A percentile compares a stretch with the other conserved stretches of the same genome.
Conservation (phyloP, 192 early-diverging fungal species). For the Umbelopsis ramanniana region DNA sequence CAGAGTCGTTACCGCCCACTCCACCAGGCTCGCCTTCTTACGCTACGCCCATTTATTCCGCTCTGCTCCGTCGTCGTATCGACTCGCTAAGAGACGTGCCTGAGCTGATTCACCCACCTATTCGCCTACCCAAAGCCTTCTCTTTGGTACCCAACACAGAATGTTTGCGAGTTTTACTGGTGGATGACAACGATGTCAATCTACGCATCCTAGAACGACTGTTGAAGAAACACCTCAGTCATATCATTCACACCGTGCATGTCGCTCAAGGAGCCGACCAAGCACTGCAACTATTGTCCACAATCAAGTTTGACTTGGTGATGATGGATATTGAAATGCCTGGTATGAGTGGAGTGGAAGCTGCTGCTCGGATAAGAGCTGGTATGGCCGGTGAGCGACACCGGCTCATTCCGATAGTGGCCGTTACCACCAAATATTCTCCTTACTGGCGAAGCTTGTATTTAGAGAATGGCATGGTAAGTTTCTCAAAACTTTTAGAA, state of each 20-base stretch:
- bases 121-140: not conserved
- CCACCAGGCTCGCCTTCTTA: conserved; percentile 17
- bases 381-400: conserved; percentile 32
- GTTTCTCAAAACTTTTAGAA: no score
- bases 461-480: conserved; percentile 59
- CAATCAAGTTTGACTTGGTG: conserved; percentile 58
- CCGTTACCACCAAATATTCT: conserved; percentile 64
- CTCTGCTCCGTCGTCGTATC: not conserved
- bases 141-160: not conserved
- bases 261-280: conserved; percentile 51
- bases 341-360: conserved; percentile 62
- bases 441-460: conserved; percentile 56
- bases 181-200: conserved; percentile 74
- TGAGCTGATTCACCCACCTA: not conserved
- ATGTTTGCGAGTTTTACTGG: conserved; percentile 58
- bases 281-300: conserved; percentile 51
- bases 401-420: conserved; percentile 60
- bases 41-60: conserved; percentile 12
- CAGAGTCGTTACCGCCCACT: not conserved
- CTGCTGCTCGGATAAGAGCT: conserved; percentile 55
- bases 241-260: conserved; percentile 46
- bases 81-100: not conserved
- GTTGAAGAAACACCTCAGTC: conserved; percentile 56
- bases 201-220: conserved; percentile 62
- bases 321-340: conserved; percentile 79